Conservation (phyloP, 805 yeast species). For the Candida oleophila region DNA sequence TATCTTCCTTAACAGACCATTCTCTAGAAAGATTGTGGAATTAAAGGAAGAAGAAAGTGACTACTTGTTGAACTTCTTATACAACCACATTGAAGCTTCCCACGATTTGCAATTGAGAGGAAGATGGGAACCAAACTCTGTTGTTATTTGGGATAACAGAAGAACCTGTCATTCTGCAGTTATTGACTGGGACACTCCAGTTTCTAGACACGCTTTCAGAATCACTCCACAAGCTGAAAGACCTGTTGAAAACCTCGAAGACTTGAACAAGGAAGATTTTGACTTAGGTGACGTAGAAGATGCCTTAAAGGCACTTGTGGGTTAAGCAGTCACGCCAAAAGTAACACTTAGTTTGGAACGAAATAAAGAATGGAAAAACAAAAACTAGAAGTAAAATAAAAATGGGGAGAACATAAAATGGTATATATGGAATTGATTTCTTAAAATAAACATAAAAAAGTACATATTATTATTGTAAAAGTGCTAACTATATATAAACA, state of each 20-base stretch:
- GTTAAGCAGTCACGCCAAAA: conserved; percentile 1
- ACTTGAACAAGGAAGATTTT: conserved; percentile 36
- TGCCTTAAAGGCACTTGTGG: conserved; percentile 1
- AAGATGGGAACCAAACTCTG: conserved; percentile 66
- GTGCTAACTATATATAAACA: neutral
- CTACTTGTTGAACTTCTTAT: conserved; percentile 55
- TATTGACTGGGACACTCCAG: conserved; percentile 68
- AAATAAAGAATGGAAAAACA: neutral
- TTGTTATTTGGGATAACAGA: conserved; percentile 80
- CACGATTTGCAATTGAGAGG: conserved; percentile 70
- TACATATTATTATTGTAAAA: neutral
- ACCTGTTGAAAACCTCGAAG: conserved; percentile 49
- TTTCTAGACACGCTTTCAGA: conserved; percentile 70
- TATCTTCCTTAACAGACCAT: conserved; percentile 56
- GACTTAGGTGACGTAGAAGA: conserved; percentile 6
- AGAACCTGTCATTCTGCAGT: conserved; percentile 67
- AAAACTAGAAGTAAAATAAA: neutral
- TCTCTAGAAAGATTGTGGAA: conserved; percentile 67
- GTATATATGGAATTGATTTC: neutral
- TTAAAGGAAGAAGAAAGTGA: conserved; percentile 72
- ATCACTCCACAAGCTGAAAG: conserved; percentile 73
- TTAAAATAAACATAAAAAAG: neutral
- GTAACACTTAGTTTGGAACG: no score
- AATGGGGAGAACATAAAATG: neutral
- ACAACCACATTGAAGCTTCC: conserved; percentile 48